These are phyloP conservation scores for Populus trichocarpa DNA, from an alignment of 441 rosid species.

Conservation along the genomic window DNA sequence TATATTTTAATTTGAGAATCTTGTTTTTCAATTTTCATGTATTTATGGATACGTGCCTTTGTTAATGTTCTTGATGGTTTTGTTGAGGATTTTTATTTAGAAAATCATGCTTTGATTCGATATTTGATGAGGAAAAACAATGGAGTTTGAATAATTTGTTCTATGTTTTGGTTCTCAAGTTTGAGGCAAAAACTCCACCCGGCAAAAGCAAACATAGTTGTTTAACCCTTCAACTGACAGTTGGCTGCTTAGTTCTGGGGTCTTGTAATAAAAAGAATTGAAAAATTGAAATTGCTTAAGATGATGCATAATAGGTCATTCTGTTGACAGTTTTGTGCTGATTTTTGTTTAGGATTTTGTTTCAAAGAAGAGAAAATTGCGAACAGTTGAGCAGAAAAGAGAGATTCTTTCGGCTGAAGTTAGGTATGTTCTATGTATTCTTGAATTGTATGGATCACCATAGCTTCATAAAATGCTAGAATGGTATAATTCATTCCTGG, in stretches of 20 bases:
- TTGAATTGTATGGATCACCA: not conserved
- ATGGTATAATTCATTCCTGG: not conserved
- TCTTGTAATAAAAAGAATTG: not conserved
- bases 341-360: slow-evolving; percentile 35
- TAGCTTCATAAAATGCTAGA: not conserved
- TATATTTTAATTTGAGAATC: not conserved
- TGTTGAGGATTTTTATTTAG: not conserved
- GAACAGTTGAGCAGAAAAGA: slow-evolving; percentile 32
- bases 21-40: not conserved
- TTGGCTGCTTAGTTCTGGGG: slow-evolving; percentile 2
- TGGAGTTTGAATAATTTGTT: not conserved
- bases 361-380: slow-evolving; percentile 40
- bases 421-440: slow-evolving; percentile 26
- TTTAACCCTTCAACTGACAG: not conserved
- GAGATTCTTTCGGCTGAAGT: slow-evolving; percentile 46
- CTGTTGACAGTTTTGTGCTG: not conserved
- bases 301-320: not conserved
- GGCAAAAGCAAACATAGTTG: not conserved
- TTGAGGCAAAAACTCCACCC: not conserved
- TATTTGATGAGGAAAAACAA: not conserved
- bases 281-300: no score
- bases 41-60: not conserved
- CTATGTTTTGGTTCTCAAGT: not conserved
- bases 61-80: not conserved
- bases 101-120: not conserved